A percentile compares a stretch with the other conserved stretches of the same genome.
phyloP scores from a whole-genome alignment of 495 filamentous ascomycete genomes.

The Clohesyomyces aquaticus region DNA sequence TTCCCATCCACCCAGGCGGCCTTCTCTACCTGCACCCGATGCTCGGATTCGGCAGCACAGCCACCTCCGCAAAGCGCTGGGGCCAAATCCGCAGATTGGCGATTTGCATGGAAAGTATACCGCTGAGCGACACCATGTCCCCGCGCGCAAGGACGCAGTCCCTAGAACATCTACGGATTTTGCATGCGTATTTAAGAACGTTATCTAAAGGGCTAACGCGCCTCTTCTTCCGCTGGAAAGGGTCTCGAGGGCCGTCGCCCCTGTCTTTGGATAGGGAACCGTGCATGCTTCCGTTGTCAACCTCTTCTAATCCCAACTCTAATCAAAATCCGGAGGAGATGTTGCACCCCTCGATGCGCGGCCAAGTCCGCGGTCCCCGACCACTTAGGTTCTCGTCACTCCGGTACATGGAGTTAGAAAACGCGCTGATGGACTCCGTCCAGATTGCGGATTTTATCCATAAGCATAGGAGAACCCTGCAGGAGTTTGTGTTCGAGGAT shows the following conservation, averaged over 20 bases:
- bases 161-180: constrained; percentile 72
- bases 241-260: constrained; percentile 67
- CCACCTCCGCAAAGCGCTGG: constrained; percentile 67
- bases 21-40: constrained; percentile 70
- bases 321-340: constrained; percentile 55
- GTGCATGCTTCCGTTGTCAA: constrained; percentile 53
- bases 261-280: constrained; percentile 66
- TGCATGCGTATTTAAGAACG: constrained; percentile 70
- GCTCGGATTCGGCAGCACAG: constrained; percentile 67
- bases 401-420: constrained; percentile 66
- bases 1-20: constrained; percentile 67
- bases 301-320: too few species aligned
- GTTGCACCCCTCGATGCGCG: constrained; percentile 42
- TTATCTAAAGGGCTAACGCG: constrained; percentile 65
- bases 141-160: constrained; percentile 53
- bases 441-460: constrained; percentile 66
- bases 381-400: constrained; percentile 60
- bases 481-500: constrained; percentile 74
- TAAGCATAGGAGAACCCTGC: constrained; percentile 63
- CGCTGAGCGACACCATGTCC: constrained; percentile 47
- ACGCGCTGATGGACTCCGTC: constrained; percentile 65
- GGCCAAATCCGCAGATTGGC: constrained; percentile 69
- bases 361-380: constrained; percentile 23
- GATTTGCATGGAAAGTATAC: constrained; percentile 68
- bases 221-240: constrained; percentile 72